Evolutionary conservation across 2,329 filamentous ascomycete genomes (phyloP).

Genomic region (Pseudogymnoascus verrucosus): DNA sequence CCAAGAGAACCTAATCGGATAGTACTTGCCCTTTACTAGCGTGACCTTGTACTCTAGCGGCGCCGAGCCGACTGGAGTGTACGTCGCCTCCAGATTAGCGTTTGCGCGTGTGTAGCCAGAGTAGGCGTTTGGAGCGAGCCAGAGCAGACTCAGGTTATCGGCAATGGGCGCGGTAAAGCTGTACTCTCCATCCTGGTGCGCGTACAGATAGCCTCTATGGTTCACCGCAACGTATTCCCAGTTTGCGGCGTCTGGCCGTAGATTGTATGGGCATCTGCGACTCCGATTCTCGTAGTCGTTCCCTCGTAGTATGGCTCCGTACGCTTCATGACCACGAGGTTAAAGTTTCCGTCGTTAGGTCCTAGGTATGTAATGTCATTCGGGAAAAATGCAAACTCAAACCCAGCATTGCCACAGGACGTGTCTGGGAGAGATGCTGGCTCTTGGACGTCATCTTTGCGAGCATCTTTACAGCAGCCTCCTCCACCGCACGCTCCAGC

Average conservation of each 20-base stretch:
- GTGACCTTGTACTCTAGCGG: background rate
- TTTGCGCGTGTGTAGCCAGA: conserved; percentile 18
- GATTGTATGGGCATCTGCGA: conserved; percentile 1
- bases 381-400: conserved; percentile 12
- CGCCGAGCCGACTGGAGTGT: background rate
- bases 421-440: conserved; percentile 13
- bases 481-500: conserved; percentile 11
- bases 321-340: background rate
- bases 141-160: conserved; percentile 21
- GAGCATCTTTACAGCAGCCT: conserved; percentile 10
- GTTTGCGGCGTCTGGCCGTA: conserved; percentile 11
- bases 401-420: conserved; percentile 13
- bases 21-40: background rate
- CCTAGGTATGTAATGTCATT: conserved; percentile 9
- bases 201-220: conserved; percentile 18
- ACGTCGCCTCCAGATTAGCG: conserved; percentile 11
- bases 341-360: background rate
- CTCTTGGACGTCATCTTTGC: conserved; percentile 7
- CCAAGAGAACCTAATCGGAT: background rate
- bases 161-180: conserved; percentile 17
- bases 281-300: background rate
- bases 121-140: conserved; percentile 20
- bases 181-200: conserved; percentile 19
- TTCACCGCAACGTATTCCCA: conserved; percentile 13
- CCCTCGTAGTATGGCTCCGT: background rate